Evolutionary conservation across 352 stramenopile species (phyloP), one percentile per base, ranked within the genome.

Genomic region (Globisporangium orthogonon): DNA sequence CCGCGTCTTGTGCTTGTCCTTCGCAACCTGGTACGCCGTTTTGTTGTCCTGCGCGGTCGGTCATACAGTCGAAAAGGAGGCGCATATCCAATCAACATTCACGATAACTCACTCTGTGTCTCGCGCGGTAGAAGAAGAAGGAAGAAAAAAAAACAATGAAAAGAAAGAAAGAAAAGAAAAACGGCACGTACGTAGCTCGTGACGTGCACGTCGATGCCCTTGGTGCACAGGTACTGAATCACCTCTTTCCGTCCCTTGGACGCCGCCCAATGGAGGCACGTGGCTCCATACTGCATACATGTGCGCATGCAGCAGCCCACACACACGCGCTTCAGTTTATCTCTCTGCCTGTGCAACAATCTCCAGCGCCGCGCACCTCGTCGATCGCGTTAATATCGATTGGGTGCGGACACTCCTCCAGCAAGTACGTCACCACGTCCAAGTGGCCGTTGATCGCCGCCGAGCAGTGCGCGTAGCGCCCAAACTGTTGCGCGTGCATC

Each of bases 301-400:
- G 6, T 45, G 40, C 50, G 9, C 31, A 58, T 7, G 6, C 54
- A 48, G 7, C 15, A 58, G 18, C 18, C 1, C 13, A 30, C 30
- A 4, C 33, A 35, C 35, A 23, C 48, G 3, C 13, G 17, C 28
- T 6, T 29, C 44, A 18, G 7, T 37, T 28, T 39, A 28, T 18
- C 3, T 28, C 28, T 23, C 29, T 14, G 28, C 7, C 18, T 23
- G 23, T 23, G 23, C 23, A 23, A 23, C 23, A 23, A 23, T 14
- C 9, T 29, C 30, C 11, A 30, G 14, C 13, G 45, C 2, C 4
- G 37, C 67, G 2, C 41, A 91, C 83, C 74, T 94, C 85, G 33
- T 95, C 85, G 49, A 92, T 88, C 54, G 83, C 77, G 57, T 95
- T 95, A 52, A 95, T 92, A 54, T 95, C 82, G 54, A 95, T 90